Conservation (phyloP, 768 basidiomycete genomes). For the Kwoniella mangroviensis region DNA sequence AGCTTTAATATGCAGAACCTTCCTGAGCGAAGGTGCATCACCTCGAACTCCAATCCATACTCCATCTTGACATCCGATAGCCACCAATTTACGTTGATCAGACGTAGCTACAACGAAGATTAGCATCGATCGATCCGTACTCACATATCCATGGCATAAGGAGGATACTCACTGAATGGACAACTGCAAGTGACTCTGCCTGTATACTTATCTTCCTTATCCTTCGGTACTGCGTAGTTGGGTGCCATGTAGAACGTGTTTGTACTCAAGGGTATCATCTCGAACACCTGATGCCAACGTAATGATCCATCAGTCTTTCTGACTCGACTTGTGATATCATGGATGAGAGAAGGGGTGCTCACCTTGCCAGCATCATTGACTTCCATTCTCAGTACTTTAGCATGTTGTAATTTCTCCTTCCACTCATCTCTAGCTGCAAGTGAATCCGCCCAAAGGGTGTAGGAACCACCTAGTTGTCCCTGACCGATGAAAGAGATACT, state of each 20-base stretch:
- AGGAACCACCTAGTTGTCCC: constrained; percentile 71
- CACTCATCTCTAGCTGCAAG: constrained; percentile 77
- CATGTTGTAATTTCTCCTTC: constrained; percentile 87
- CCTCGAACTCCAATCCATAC: constrained; percentile 94
- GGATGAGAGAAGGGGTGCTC: neutral
- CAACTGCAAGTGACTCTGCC: constrained; percentile 84
- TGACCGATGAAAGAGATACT: constrained; percentile 88
- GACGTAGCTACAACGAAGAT: constrained; percentile 65
- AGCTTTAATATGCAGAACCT: constrained; percentile 88
- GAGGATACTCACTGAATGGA: constrained; percentile 71
- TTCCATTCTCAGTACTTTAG: constrained; percentile 77
- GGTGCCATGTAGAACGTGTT: constrained; percentile 85
- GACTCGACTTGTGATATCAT: neutral
- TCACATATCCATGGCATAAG: neutral
- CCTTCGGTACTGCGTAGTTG: constrained; percentile 56
- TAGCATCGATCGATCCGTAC: neutral
- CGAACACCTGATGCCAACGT: constrained; percentile 67
- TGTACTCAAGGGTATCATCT: constrained; percentile 83
- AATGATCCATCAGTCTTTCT: neutral
- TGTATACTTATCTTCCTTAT: constrained; percentile 68
- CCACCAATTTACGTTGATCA: constrained; percentile 83
- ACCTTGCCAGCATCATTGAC: constrained; percentile 90
- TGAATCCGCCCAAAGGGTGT: constrained; percentile 85
- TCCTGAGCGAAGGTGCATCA: constrained; percentile 85
- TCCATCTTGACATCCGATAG: constrained; percentile 92